Evolutionary conservation across 2,329 filamentous ascomycete genomes (phyloP).

Genomic region (Cercospora brassicicola): DNA sequence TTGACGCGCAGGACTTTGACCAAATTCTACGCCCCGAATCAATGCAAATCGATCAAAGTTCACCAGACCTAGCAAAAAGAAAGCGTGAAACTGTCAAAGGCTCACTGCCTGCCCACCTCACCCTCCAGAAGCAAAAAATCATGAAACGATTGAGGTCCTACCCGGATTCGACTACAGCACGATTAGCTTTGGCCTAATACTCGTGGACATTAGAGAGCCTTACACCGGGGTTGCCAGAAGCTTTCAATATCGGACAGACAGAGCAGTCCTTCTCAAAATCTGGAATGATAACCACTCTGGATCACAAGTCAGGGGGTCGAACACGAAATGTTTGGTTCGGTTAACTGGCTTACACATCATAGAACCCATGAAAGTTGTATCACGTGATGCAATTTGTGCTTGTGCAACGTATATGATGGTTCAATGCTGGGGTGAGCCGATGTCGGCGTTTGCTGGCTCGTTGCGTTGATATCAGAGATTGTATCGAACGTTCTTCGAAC

Average conservation of each 20-base stretch:
- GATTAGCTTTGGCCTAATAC: neutral
- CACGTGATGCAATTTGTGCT: neutral
- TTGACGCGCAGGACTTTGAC: no score
- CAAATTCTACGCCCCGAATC: no score
- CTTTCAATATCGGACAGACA: conserved; percentile 1
- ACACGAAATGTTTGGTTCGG: neutral
- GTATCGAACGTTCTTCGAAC: no score
- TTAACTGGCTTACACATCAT: conserved; percentile 3
- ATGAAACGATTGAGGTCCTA: neutral
- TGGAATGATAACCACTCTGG: conserved; percentile 9
- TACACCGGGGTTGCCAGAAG: conserved; percentile 8
- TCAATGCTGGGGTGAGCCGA: neutral
- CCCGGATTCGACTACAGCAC: neutral
- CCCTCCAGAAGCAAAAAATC: neutral
- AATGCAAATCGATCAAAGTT: no score
- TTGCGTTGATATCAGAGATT: no score
- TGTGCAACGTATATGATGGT: neutral
- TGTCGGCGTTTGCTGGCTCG: neutral
- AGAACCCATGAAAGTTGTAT: neutral
- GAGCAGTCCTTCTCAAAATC: conserved; percentile 1
- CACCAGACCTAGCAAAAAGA: no score
- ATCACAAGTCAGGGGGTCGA: neutral
- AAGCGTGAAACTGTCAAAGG: no score
- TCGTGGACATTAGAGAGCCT: neutral
- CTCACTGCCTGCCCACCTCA: no score